Evolutionary conservation across 371 early-diverging fungal species (phyloP), one percentile per base, ranked within the genome.

Genomic region (Cokeromyces recurvatus): DNA sequence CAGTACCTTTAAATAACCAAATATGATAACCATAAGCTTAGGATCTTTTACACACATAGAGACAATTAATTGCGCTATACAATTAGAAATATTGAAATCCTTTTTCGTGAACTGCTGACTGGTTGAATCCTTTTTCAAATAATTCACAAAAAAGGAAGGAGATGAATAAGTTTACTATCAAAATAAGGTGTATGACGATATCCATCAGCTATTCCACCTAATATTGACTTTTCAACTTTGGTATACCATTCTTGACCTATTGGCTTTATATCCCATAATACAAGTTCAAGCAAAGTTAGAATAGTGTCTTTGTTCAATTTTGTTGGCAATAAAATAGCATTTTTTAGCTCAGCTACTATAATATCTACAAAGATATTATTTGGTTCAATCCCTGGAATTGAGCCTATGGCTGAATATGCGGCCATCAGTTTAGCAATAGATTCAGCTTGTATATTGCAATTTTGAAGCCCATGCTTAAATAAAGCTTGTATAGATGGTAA

Each of bases 31-130:
- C 20, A 75, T 39, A 10, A 54, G 43, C 6, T 57, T 53, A 21
- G 66, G 51, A 24, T 62, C 55, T n/a, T 66, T 48, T 2, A 47
- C 32, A 38, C 74, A 74, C 51, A 71, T 48, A 14, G 47, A 37
- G 10, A 66, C 68, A 1, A 68, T 42, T 2, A 78, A 42, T 22
- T 70, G 59, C 15, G 73, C 55, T 7, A 54, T 50, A 12, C 59
- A 66, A 10, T 53, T 64, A 40, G 64, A 69, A 0, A 62, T 57
- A 32, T 74, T 74, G 49, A 74, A 78, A 24, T 78, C 76, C 35
- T 66, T 71, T 20, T 68, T 63, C 11, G 76, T 76, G 40, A 71
- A 76, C 15, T 64, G 66, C 34, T 69, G 63, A 2, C 66, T 60
- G 1, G 32, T 48, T 0, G 60, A 57, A n/a, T 66, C 53, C 25